phyloP scores from a whole-genome alignment of 257 asterid genomes.

The Nicotiana obtusifolia region DNA sequence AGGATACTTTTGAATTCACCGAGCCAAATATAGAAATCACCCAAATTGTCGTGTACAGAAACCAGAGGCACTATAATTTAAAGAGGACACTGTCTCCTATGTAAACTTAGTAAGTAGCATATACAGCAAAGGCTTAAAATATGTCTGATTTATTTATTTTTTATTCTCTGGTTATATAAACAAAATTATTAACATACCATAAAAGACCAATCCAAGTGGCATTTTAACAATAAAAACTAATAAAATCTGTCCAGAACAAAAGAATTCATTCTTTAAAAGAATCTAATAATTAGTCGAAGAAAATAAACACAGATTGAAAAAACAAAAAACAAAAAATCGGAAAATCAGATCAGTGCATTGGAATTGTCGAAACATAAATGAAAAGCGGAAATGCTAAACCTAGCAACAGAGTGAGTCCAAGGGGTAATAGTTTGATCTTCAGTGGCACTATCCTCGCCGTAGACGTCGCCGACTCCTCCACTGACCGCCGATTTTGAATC shows the following conservation, averaged over 20 bases:
- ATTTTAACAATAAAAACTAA: background rate
- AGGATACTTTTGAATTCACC: too few relatives aligned
- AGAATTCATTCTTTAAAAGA: background rate
- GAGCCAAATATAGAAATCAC: too few relatives aligned
- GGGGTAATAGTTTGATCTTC: conserved; percentile 70
- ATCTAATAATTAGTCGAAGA: background rate
- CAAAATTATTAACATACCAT: background rate
- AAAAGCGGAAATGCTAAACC: conserved; percentile 24
- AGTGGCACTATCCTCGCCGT: conserved; percentile 81
- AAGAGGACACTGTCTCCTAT: too few relatives aligned
- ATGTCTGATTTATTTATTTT: background rate
- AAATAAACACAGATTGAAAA: background rate
- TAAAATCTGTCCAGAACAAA: background rate
- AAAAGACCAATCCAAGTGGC: background rate
- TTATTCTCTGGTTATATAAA: background rate
- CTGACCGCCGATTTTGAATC: conserved; percentile 38
- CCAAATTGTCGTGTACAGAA: background rate
- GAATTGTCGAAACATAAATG: conserved; percentile 16
- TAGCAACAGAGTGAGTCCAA: conserved; percentile 68
- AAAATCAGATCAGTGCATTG: conserved; percentile 21
- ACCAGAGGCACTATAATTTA: background rate
- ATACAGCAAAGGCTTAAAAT: background rate
- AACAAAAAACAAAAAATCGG: background rate
- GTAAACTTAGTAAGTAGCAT: too few relatives aligned
- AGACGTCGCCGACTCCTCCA: conserved; percentile 69